A percentile compares a stretch with the other conserved stretches of the same genome.
These are phyloP conservation scores for Gnaphalium uliginosum DNA, from an alignment of 129 eudicot species.

Conservation along the genomic window DNA sequence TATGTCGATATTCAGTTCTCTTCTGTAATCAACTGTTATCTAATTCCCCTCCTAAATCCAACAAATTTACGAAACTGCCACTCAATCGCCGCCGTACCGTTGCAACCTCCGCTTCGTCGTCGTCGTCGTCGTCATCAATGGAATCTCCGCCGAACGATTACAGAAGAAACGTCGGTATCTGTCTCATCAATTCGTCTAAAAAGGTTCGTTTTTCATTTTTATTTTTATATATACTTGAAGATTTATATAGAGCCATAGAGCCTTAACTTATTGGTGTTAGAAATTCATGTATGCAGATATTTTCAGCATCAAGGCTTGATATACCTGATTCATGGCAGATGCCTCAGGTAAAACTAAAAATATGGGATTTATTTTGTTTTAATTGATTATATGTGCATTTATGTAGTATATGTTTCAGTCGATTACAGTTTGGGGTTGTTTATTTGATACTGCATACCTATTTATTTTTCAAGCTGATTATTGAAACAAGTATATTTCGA, in stretches of 20 bases:
- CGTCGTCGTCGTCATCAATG: conserved; percentile 48
- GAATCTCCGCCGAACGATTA: conserved; percentile 79
- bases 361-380: background rate
- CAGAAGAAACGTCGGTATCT: conserved; percentile 86
- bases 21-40: conserved; percentile 5
- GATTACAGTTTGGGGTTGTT: background rate
- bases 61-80: conserved; percentile 29
- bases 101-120: conserved; percentile 25
- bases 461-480: background rate
- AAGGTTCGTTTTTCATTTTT: conserved; percentile 37
- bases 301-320: conserved; percentile 93
- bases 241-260: background rate
- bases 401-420: too few relatives aligned
- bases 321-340: conserved; percentile 94
- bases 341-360: conserved; percentile 70
- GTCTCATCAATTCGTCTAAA: conserved; percentile 74
- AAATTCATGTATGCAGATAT: conserved; percentile 42
- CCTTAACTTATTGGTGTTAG: background rate
- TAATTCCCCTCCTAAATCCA: conserved; percentile 30
- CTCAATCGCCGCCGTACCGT: conserved; percentile 22
- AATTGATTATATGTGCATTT: background rate
- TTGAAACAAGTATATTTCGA: background rate
- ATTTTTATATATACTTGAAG: background rate
- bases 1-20: conserved; percentile 40
- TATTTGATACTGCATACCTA: background rate